Evolutionary conservation across 352 stramenopile genomes (phyloP), one percentile per base, ranked within the genome.

Genomic region (Phytophthora melonis): DNA sequence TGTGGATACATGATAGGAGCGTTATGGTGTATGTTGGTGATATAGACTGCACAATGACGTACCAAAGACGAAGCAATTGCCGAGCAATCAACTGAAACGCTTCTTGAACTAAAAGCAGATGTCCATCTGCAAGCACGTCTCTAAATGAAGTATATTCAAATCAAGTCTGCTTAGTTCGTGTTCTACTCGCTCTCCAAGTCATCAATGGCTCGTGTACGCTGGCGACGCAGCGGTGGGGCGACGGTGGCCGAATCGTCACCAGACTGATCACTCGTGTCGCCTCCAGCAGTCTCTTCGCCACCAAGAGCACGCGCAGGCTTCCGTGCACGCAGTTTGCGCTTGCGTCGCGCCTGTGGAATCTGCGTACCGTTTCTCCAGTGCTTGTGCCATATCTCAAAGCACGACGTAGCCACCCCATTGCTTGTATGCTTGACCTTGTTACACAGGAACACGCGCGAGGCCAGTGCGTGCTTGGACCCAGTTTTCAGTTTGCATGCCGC

Each of bases 361-460:
- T 5, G 10, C 14, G 41, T 19, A 3, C 13, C 41, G 3, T 49
- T 13, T 16, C 19, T 49, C 9, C 0, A 19, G 41, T 49, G 41
- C 41, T 49, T 49, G 43, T 50, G 43, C 16, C 43, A 50, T 11
- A 50, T 50, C 16, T 49, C 41, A 19, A 49, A 49, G 16, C 2
- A 21, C 14, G 14, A 49, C 3, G 13, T 49, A n/a, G 14, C 41
- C 39, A 60, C n/a, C 5, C 50, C 62, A 23, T 68, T 25, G 52
- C 25, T 55, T 8, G 43, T 54, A 36, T 70, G 32, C 19, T 59
- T 65, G 21, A 70, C 55, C 23, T 70, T 65, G 30, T 70, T 70
- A 21, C 64, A 66, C 13, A 66, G 23, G n/a, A 65, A 60, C 10
- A 71, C 64, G 21, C 27, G 19, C 3, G 55, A 23, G 6, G 32